Base-by-base conservation (phyloP, 2,329 filamentous ascomycete species). In the Aspergillus tubingensis region DNA sequence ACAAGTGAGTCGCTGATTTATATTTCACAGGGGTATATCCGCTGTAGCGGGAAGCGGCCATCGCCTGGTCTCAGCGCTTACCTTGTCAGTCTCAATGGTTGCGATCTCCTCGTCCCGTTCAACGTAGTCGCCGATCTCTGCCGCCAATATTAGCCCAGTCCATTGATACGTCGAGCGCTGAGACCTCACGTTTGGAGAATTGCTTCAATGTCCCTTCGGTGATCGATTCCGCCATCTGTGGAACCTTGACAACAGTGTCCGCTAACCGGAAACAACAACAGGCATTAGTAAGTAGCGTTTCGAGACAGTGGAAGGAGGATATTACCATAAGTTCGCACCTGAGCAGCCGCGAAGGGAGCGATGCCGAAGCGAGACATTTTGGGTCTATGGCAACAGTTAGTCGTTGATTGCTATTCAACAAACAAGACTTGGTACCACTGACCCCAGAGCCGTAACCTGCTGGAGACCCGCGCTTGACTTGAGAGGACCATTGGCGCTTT, bases 11-110 rank as follows among this genome's bases (percentile, higher is more conserved):
- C 27, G 23, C 43, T 43, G 4, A 17, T 47, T 39, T 50, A 11
- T 17, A 49, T 1, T 30, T 8, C n/a, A 8, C 13, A 50, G 17
- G 47, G 25, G n/a, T 2, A 27, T 50, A 3, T 23, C 32, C 32
- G 11, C 5, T 15, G 32, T 11, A 36, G 25, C 25, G 30, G 23
- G 19, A 27, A 25, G 4, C 19, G 25, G 15, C 36, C 36, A 54
- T 48, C 19, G 27, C 23, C 36, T 27, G 11, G 47, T 23, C 43
- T 23, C 19, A n/a, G 17, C 54, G 59, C 76, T 64, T 81, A 92
- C 91, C 88, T 99, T 99, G 85, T 99, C 95, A 13, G 95, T 99
- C 81, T 99, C 95, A 73, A 99, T 99, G 53, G 94, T 97, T 32
- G 95, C 95, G 77, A 99, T 94, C 78, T 99, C 95, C 80, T 98